These are phyloP conservation scores for Allium sativum DNA, from an alignment of 106 monocot genomes.

Conservation along the genomic window DNA sequence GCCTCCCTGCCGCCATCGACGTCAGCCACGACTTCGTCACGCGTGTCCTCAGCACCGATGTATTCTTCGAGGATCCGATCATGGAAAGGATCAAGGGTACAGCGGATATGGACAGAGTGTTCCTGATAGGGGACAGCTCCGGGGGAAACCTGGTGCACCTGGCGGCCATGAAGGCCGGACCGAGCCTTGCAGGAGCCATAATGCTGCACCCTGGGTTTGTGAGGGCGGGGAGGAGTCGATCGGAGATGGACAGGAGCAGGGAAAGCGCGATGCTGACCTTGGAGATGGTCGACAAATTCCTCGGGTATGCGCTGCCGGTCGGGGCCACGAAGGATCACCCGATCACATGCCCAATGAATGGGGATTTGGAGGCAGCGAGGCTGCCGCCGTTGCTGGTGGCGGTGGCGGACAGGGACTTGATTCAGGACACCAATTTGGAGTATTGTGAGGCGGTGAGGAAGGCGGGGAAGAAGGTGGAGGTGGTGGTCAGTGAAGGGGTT, in stretches of 20 bases:
- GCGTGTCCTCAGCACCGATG: constrained; percentile 25
- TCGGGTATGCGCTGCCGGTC: constrained; percentile 37
- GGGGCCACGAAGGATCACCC: constrained; percentile 69
- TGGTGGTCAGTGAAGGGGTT: constrained; percentile 27
- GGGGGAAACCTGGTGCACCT: constrained; percentile 69
- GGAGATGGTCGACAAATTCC: constrained; percentile 76
- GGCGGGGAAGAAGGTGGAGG: constrained; percentile 63
- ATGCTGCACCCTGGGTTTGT: constrained; percentile 70
- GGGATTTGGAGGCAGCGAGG: constrained; percentile 19
- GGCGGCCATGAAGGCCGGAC: constrained; percentile 34
- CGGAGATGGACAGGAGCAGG: constrained; percentile 36
- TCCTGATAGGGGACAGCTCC: constrained; percentile 82
- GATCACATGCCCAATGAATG: constrained; percentile 62
- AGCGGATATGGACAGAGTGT: constrained; percentile 53
- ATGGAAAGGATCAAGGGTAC: constrained; percentile 3
- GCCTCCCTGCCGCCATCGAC: constrained; percentile 64
- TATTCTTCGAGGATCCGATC: not conserved
- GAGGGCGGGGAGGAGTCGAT: constrained; percentile 40
- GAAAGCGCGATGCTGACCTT: constrained; percentile 48
- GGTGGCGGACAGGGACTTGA: constrained; percentile 60
- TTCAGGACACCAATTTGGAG: constrained; percentile 60
- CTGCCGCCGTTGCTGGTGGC: constrained; percentile 56
- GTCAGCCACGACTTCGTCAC: constrained; percentile 31
- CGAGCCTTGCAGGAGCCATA: constrained; percentile 33
- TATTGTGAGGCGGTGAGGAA: constrained; percentile 52